Evolutionary conservation across 1,284 basidiomycete genomes (phyloP), one percentile per base, ranked within the genome.

Genomic region (Marasmius sp.): DNA sequence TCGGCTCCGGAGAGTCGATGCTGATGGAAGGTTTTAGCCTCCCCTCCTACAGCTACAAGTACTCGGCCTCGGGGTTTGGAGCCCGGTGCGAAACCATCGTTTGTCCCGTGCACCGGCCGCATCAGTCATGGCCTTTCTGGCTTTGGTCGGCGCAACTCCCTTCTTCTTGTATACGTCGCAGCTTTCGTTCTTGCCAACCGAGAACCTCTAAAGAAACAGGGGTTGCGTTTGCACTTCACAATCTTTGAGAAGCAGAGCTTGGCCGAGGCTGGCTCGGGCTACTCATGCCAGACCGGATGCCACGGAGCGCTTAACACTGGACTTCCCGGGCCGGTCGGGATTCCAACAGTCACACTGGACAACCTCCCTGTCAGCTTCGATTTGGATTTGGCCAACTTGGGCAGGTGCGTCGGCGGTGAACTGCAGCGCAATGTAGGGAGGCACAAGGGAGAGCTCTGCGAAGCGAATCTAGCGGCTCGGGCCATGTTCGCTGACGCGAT

Each of bases 111-210:
- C n/a, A n/a, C n/a, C n/a, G n/a, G n/a, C n/a, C n/a, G n/a, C n/a
- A 45, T 58, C 22, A 41, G 39, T 14, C 57, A 58, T 33, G 57
- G 57, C 3, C 43, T 58, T 33, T 58, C 57, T 20, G 57, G 57
- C 12, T 58, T 58, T 33, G 57, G 57, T 18, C 54, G 33, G 6
- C 54, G 54, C 4, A 56, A 56, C 54, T 56, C 54, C 34, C 54
- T 56, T 18, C 54, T 56, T 20, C 6, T 58, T 18, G n/a, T 58
- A 5, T 47, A 58, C n/a, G 20, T 18, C 36, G 57, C 57, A 36
- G 57, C 45, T 58, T 14, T 58, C 7, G 22, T 58, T 12, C 57
- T 47, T 45, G 57, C 57, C 7, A 49, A 58, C n/a, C 57, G 57
- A 6, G 36, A 58, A 22, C 43, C 5, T 16, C 43, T 49, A 6